Conservation (phyloP, 208 protist species). For the Acanthamoeba triangularis region DNA sequence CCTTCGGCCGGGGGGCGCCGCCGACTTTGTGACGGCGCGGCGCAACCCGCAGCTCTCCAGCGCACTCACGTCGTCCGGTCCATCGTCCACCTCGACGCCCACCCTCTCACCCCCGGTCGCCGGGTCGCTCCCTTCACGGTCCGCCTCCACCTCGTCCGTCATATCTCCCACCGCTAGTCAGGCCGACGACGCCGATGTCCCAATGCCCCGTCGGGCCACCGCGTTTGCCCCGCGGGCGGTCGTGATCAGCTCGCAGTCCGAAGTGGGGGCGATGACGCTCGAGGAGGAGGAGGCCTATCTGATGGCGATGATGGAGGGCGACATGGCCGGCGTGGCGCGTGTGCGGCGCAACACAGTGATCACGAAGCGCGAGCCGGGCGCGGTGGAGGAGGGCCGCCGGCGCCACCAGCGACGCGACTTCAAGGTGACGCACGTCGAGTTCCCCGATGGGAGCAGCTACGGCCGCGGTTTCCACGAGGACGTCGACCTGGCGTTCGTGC, state of each 20-base stretch:
- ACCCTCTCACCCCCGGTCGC: no score
- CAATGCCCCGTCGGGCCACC: not conserved
- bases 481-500: not conserved
- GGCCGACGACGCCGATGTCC: not conserved
- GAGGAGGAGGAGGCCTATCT: not conserved
- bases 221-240: not conserved
- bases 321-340: not conserved
- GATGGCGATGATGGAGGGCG: not conserved
- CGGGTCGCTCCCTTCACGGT: no score
- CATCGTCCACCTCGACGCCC: no score
- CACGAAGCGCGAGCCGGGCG: not conserved
- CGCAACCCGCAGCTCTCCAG: no score
- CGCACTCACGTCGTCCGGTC: no score
- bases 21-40: no score
- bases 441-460: not conserved
- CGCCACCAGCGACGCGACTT: not conserved
- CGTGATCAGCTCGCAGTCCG: not conserved
- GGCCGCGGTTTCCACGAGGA: not conserved
- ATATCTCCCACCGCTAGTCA: not conserved
- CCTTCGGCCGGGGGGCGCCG: no score
- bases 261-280: not conserved
- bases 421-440: not conserved
- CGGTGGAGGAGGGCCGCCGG: not conserved
- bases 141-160: no score
- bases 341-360: not conserved